Evolutionary conservation across 2,329 filamentous ascomycete species (phyloP).

Genomic region (Pseudogymnoascus sp.): DNA sequence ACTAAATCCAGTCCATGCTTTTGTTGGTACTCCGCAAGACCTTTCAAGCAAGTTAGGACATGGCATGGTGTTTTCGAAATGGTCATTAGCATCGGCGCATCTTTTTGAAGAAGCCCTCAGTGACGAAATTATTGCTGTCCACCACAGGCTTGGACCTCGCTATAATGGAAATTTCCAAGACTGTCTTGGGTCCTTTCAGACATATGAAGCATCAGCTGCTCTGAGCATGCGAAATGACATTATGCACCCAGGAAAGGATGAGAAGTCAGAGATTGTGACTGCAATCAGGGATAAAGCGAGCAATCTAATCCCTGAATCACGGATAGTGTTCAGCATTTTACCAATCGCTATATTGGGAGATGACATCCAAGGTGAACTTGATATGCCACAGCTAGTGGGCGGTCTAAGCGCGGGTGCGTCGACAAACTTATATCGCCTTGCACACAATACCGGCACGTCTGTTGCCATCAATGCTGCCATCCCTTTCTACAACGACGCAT

Average conservation of each 20-base stretch:
- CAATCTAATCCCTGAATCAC: conserved; percentile 70
- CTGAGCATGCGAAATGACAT: conserved; percentile 88
- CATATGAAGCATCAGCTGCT: conserved; percentile 86
- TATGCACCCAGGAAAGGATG: conserved; percentile 80
- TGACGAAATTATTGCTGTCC: conserved; percentile 86
- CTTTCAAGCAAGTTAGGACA: conserved; percentile 69
- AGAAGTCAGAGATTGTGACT: conserved; percentile 82
- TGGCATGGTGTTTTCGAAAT: conserved; percentile 67
- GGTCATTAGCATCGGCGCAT: conserved; percentile 86
- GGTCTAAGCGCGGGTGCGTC: conserved; percentile 68
- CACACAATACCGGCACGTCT: conserved; percentile 65
- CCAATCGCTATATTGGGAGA: conserved; percentile 74
- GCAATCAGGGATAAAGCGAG: conserved; percentile 84
- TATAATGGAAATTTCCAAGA: conserved; percentile 98
- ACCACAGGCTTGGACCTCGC: conserved; percentile 79
- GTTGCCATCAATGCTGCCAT: conserved; percentile 84
- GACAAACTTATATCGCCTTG: conserved; percentile 60
- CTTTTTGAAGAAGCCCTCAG: conserved; percentile 81
- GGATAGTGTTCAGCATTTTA: conserved; percentile 75
- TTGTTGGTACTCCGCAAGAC: conserved; percentile 86
- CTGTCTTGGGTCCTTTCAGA: conserved; percentile 90
- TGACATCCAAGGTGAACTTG: conserved; percentile 62
- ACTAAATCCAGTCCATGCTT: conserved; percentile 73
- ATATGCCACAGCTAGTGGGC: conserved; percentile 69
- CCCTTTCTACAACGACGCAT: conserved; percentile 78